Percentiles rank a stretch among this genome's conserved stretches.
Conservation (phyloP, 306 rosid species). For the Rosa lucieae region DNA sequence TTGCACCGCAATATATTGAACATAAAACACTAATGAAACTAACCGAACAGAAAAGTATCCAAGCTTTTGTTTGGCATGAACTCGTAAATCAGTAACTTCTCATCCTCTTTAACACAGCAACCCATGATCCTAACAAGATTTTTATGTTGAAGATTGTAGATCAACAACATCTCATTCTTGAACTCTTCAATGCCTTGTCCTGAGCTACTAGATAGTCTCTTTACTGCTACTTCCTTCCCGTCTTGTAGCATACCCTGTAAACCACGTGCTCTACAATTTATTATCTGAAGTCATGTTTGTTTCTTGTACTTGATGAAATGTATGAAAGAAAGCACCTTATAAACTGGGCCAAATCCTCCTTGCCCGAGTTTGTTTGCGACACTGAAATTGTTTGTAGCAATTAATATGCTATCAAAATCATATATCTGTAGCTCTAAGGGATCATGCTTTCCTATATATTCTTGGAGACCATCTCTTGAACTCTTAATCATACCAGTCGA, state of each 20-base stretch:
- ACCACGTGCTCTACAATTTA: background rate
- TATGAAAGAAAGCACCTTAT: slow-evolving; percentile 11
- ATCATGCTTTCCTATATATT: slow-evolving; percentile 1
- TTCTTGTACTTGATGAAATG: background rate
- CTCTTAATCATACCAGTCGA: slow-evolving; percentile 1
- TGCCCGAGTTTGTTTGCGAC: slow-evolving; percentile 27
- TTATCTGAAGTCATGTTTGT: background rate
- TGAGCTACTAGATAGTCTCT: slow-evolving; percentile 39
- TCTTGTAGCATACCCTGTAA: slow-evolving; percentile 33
- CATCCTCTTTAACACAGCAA: slow-evolving; percentile 36
- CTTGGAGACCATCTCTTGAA: slow-evolving; percentile 12
- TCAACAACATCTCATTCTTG: slow-evolving; percentile 35
- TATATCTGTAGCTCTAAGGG: slow-evolving; percentile 7
- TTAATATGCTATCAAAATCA: slow-evolving; percentile 12
- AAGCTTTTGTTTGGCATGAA: slow-evolving; percentile 46
- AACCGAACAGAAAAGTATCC: slow-evolving; percentile 38
- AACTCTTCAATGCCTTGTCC: slow-evolving; percentile 42
- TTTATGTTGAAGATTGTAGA: slow-evolving; percentile 44
- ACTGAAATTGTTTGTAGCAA: slow-evolving; percentile 17
- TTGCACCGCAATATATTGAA: background rate
- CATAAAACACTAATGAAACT: background rate
- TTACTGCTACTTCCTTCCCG: slow-evolving; percentile 40
- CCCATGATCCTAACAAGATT: slow-evolving; percentile 45
- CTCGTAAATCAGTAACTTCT: slow-evolving; percentile 43
- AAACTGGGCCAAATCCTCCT: slow-evolving; percentile 34